Base-by-base conservation (phyloP, 1,139 yeast species). In the Diutina scorzettiae region DNA sequence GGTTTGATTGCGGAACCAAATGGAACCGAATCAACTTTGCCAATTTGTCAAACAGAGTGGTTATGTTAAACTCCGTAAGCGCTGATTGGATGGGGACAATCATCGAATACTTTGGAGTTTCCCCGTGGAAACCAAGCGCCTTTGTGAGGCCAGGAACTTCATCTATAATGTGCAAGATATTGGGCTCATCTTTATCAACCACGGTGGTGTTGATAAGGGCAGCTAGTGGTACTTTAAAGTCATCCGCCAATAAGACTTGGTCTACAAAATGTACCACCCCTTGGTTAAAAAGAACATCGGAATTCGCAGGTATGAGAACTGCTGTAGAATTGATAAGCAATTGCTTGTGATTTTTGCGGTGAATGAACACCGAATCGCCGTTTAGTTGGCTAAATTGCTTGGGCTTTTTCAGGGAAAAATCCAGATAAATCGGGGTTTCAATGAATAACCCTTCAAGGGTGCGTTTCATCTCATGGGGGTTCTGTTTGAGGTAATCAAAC, bases 211-310 rank as follows among this genome's bases (percentile, higher is more conserved):
- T 51, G 14, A 89, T 62, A 42, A 91, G 64, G 44, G 85, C 81
- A 1, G 49, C 44, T 16, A 84, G 61, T 0, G 79, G 59, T 3
- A 91, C 71, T 8, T 64, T 57, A 27, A 89, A 60, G 27, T 63
- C 58, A 0, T 61, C 57, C 0, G 96, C 95, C 8, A 86, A 60
- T 2, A 75, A 54, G 0, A 85, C 65, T 9, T 69, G 58, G 39
- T 69, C 62, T 5, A 83, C 63, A 1, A 89, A 76, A 55, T 87
- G 97, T 2, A 85, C 74, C 0, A 89, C 96, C 1, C 97, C 98
- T 53, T 82, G 81, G 47, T 75, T 78, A 56, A 84, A 89, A 16
- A 91, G 56, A 7, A 86, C 69, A 55, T 91, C 96, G 1, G 77
- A 65, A 46, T 76, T 70, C 42, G 68, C 64, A 0, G 67, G 65